Percentiles rank a stretch among this genome's conserved stretches.
These are phyloP conservation scores for Antitrichia curtipendula DNA, from an alignment of 225 moss, liverwort and hornwort species.

Conservation along the genomic window DNA sequence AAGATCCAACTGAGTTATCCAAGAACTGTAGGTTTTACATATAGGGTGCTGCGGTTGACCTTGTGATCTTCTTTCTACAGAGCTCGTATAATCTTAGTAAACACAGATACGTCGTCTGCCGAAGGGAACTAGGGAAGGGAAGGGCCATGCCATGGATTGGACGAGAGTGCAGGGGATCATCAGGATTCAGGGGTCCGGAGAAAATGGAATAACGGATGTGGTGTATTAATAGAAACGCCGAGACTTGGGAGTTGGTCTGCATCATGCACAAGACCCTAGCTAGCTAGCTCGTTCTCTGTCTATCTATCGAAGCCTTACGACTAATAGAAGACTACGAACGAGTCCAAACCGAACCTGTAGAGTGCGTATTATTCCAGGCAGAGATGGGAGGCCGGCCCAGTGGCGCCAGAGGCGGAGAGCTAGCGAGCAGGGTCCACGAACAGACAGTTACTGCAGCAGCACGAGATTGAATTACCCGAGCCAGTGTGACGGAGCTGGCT, in stretches of 20 bases:
- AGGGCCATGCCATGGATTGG: background rate
- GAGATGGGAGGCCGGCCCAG: background rate
- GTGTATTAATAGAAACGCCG: background rate
- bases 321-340: background rate
- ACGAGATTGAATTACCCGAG: background rate
- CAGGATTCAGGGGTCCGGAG: background rate
- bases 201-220: slow-evolving; percentile 15
- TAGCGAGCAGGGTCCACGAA: background rate
- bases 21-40: background rate
- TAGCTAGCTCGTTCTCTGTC: background rate
- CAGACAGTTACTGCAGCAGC: background rate
- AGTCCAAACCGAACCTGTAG: background rate
- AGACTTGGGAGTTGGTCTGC: background rate
- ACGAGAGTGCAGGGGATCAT: background rate
- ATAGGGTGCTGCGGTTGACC: background rate
- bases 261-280: background rate
- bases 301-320: background rate
- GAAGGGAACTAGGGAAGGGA: background rate
- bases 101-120: background rate
- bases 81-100: background rate
- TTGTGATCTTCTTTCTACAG: background rate
- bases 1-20: background rate
- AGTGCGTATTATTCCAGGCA: background rate
- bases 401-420: background rate
- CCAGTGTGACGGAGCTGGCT: background rate